phyloP scores from a whole-genome alignment of 2,329 filamentous ascomycete species.

The Cordyceps fumosorosea region DNA sequence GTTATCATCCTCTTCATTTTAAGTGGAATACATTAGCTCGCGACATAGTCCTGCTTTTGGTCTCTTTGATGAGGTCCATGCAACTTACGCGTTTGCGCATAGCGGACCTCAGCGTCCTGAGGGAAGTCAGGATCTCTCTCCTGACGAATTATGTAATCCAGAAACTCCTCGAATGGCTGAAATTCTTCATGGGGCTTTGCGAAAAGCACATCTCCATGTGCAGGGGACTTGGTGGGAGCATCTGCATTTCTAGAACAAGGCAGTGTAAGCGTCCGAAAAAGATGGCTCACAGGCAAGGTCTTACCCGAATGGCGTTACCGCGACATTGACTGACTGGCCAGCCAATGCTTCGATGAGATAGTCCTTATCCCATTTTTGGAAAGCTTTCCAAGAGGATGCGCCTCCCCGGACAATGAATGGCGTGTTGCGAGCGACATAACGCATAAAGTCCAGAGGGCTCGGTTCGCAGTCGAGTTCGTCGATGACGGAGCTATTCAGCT shows the following conservation, averaged over 20 bases:
- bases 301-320: conserved; percentile 67
- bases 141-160: conserved; percentile 54
- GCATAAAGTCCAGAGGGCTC: conserved; percentile 72
- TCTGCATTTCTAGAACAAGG: conserved; percentile 29
- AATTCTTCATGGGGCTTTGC: conserved; percentile 66
- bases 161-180: conserved; percentile 55
- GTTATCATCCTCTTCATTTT: conserved; percentile 65
- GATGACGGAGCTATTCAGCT: conserved; percentile 57
- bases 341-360: conserved; percentile 52
- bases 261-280: neutral
- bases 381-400: conserved; percentile 57
- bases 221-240: conserved; percentile 25
- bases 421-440: conserved; percentile 65
- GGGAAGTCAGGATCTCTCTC: conserved; percentile 35
- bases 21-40: neutral
- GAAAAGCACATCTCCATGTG: conserved; percentile 40
- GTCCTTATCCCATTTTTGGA: conserved; percentile 52
- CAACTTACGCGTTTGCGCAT: conserved; percentile 65
- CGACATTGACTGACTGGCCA: conserved; percentile 61
- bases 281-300: conserved; percentile 14
- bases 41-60: no score
- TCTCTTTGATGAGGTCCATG: neutral
- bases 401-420: conserved; percentile 66
- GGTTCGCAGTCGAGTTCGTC: conserved; percentile 59
- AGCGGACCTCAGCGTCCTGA: conserved; percentile 46